A percentile compares a stretch with the other conserved stretches of the same genome.
Conservation (phyloP, 1,284 basidiomycete genomes). For the Violaceomyces palustris region DNA sequence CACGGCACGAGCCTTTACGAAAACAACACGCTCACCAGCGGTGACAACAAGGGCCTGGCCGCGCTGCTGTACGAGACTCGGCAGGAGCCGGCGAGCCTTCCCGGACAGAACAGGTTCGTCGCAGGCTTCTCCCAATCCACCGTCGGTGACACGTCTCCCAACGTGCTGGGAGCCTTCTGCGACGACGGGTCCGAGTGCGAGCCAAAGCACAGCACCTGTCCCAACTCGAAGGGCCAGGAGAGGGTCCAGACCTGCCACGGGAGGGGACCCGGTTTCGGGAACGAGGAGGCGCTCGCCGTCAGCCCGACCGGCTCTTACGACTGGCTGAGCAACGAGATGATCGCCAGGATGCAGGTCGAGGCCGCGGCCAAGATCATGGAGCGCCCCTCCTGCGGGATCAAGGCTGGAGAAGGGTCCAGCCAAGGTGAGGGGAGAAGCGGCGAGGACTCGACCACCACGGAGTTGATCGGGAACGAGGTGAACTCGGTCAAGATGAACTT, state of each 20-base stretch:
- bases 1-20: slow-evolving; percentile 59
- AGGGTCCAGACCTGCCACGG: slow-evolving; percentile 39
- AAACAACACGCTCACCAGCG: slow-evolving; percentile 44
- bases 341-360: slow-evolving; percentile 35
- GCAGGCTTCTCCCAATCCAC: slow-evolving; percentile 41
- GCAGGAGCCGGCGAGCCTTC: slow-evolving; percentile 24
- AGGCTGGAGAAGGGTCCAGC: neutral
- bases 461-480: slow-evolving; percentile 14
- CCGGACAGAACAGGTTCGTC: slow-evolving; percentile 30
- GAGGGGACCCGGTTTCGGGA: slow-evolving; percentile 34
- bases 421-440: neutral
- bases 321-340: slow-evolving; percentile 39
- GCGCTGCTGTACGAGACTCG: slow-evolving; percentile 37
- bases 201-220: slow-evolving; percentile 35
- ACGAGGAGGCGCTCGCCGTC: slow-evolving; percentile 11
- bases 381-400: slow-evolving; percentile 1
- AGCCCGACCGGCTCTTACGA: slow-evolving; percentile 41
- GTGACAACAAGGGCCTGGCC: slow-evolving; percentile 44
- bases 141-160: slow-evolving; percentile 44
- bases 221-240: slow-evolving; percentile 23
- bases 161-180: slow-evolving; percentile 39
- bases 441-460: slow-evolving; percentile 2
- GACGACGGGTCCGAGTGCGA: slow-evolving; percentile 40
- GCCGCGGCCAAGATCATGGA: slow-evolving; percentile 27
- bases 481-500: slow-evolving; percentile 54